phyloP scores from a whole-genome alignment of 768 basidiomycete genomes.

The Mycena capillaripes region DNA sequence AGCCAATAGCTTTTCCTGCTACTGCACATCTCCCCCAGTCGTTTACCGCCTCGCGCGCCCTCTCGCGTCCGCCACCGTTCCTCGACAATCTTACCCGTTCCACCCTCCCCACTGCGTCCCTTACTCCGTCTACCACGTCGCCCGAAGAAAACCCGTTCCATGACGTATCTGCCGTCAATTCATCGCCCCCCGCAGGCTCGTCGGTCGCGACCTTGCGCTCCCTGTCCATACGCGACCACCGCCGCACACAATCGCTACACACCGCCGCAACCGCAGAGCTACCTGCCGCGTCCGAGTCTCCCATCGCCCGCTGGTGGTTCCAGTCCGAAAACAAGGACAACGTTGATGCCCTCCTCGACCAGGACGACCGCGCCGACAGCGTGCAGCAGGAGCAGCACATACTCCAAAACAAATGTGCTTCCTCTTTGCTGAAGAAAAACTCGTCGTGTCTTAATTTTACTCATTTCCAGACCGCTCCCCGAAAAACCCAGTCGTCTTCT shows the following conservation, averaged over 20 bases:
- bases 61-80: slow-evolving; percentile 63
- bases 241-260: slow-evolving; percentile 43
- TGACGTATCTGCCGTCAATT: slow-evolving; percentile 48
- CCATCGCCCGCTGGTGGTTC: slow-evolving; percentile 66
- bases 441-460: neutral
- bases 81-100: slow-evolving; percentile 69
- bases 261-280: slow-evolving; percentile 34
- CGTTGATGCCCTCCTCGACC: slow-evolving; percentile 60
- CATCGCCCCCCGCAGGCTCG: slow-evolving; percentile 59
- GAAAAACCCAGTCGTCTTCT: slow-evolving; percentile 91
- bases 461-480: slow-evolving; percentile 76
- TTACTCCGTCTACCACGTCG: slow-evolving; percentile 55
- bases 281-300: slow-evolving; percentile 33
- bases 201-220: slow-evolving; percentile 74
- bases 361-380: slow-evolving; percentile 68
- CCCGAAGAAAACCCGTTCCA: slow-evolving; percentile 38
- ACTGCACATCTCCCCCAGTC: slow-evolving; percentile 57
- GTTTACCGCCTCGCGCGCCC: slow-evolving; percentile 47
- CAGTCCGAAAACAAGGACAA: slow-evolving; percentile 61
- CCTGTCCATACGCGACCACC: slow-evolving; percentile 50
- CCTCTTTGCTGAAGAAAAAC: neutral
- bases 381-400: slow-evolving; percentile 61
- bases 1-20: slow-evolving; percentile 60
- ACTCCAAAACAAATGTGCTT: slow-evolving; percentile 73
- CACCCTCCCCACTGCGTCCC: slow-evolving; percentile 73